Conservation (phyloP, 805 yeast species). For the Cyberlindnera mrakii region DNA sequence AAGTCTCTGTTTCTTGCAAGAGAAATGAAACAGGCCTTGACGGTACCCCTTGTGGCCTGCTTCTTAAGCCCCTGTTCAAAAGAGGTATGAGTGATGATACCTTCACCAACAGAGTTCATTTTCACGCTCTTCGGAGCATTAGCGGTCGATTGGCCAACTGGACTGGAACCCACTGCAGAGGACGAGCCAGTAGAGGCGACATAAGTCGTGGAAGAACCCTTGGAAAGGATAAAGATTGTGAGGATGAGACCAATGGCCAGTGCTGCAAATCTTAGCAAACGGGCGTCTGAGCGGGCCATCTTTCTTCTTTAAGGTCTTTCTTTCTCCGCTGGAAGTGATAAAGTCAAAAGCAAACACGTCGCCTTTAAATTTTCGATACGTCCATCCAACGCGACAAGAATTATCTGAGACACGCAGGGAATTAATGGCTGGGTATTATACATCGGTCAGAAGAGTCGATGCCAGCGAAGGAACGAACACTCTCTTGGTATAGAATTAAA, state of each 20-base stretch:
- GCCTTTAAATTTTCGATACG: no score
- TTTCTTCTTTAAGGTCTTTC: background rate
- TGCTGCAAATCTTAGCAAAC: slow-evolving; percentile 22
- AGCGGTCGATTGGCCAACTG: background rate
- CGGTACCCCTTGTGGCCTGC: slow-evolving; percentile 21
- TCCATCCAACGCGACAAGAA: no score
- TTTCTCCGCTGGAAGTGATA: no score
- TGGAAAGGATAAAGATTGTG: slow-evolving; percentile 22
- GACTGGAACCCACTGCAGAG: slow-evolving; percentile 4
- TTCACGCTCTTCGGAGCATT: slow-evolving; percentile 9
- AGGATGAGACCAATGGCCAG: slow-evolving; percentile 21
- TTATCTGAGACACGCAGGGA: no score
- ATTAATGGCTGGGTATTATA: no score
- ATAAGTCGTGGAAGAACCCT: slow-evolving; percentile 23
- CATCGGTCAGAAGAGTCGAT: no score
- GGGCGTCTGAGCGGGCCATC: slow-evolving; percentile 27
- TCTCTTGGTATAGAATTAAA: no score
- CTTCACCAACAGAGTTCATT: background rate
- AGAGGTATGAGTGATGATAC: slow-evolving; percentile 9
- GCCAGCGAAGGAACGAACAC: no score
- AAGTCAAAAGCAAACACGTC: no score
- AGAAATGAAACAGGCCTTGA: slow-evolving; percentile 61
- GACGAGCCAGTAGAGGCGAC: slow-evolving; percentile 12
- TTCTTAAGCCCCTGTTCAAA: slow-evolving; percentile 17
- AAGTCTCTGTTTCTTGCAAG: slow-evolving; percentile 67